phyloP scores from a whole-genome alignment of 495 filamentous ascomycete species.

The Lineolata rhizophorae region DNA sequence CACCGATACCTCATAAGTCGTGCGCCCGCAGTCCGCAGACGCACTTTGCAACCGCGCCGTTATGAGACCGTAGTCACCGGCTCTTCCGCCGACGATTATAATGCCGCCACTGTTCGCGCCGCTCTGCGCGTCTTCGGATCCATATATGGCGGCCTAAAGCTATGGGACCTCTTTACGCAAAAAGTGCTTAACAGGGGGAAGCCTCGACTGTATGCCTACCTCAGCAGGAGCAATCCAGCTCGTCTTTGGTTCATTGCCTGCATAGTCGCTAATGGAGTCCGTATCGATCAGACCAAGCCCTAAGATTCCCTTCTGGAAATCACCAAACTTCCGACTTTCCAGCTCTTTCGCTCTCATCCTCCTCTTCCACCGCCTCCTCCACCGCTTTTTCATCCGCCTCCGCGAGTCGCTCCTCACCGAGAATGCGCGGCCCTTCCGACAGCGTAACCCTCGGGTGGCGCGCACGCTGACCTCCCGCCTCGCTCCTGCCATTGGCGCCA shows the following conservation, averaged over 20 bases:
- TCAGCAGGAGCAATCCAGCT: too few relatives aligned
- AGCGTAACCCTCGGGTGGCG: slow-evolving; percentile 57
- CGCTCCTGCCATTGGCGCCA: slow-evolving; percentile 74
- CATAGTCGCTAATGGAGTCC: neutral
- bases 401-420: slow-evolving; percentile 55
- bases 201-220: slow-evolving; percentile 21
- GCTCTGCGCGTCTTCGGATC: slow-evolving; percentile 55
- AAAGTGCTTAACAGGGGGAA: slow-evolving; percentile 17
- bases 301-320: slow-evolving; percentile 36
- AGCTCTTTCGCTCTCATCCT: slow-evolving; percentile 65
- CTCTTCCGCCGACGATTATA: slow-evolving; percentile 48
- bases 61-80: slow-evolving; percentile 28
- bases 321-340: slow-evolving; percentile 53
- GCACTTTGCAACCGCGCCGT: slow-evolving; percentile 32
- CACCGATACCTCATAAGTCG: slow-evolving; percentile 58
- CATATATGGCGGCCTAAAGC: slow-evolving; percentile 45
- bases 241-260: neutral
- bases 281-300: slow-evolving; percentile 17
- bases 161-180: slow-evolving; percentile 34
- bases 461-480: slow-evolving; percentile 54
- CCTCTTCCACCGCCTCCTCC: slow-evolving; percentile 68
- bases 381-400: slow-evolving; percentile 70
- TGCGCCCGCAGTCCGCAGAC: slow-evolving; percentile 29
- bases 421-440: slow-evolving; percentile 52
- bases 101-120: slow-evolving; percentile 54